A percentile compares a stretch with the other conserved stretches of the same genome.
Evolutionary conservation across 352 stramenopile species (phyloP).

Genomic region (Aphanomyces stellatus): DNA sequence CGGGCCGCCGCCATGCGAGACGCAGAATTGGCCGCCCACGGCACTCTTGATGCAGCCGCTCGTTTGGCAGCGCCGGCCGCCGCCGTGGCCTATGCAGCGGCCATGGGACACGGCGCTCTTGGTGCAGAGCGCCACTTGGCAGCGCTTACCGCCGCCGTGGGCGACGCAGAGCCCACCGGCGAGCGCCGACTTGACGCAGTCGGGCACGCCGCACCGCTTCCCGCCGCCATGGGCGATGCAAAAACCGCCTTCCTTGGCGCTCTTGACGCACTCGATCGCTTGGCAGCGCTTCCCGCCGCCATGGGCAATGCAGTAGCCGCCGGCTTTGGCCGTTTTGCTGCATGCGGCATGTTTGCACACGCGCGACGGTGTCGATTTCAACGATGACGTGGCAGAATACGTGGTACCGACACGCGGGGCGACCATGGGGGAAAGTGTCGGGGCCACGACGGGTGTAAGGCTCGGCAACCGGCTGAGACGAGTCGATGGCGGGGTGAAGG

Average conservation of each 20-base stretch:
- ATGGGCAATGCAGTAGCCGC: conserved; percentile 21
- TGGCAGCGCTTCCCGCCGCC: conserved; percentile 22
- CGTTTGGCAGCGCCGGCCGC: conserved; percentile 20
- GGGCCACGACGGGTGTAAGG: neutral
- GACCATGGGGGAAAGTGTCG: neutral
- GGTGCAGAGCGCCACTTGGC: conserved; percentile 52
- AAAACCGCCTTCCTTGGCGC: conserved; percentile 19
- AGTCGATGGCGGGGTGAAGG: neutral
- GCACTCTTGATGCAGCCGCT: conserved; percentile 21
- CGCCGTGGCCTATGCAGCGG: conserved; percentile 64
- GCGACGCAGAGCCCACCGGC: conserved; percentile 71
- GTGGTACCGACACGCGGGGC: neutral
- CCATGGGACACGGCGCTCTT: conserved; percentile 64
- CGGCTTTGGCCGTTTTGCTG: conserved; percentile 14
- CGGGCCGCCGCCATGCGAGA: conserved; percentile 22
- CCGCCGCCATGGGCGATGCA: conserved; percentile 22
- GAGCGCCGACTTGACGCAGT: conserved; percentile 24
- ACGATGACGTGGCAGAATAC: neutral
- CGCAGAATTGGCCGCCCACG: conserved; percentile 19
- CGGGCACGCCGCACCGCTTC: conserved; percentile 16
- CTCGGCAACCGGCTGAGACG: neutral
- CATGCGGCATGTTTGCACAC: neutral
- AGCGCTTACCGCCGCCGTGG: conserved; percentile 70
- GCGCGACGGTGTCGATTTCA: neutral
- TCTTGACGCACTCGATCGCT: conserved; percentile 9